phyloP scores from a whole-genome alignment of 805 yeast genomes.

The Zygoascus ofunaensis region DNA sequence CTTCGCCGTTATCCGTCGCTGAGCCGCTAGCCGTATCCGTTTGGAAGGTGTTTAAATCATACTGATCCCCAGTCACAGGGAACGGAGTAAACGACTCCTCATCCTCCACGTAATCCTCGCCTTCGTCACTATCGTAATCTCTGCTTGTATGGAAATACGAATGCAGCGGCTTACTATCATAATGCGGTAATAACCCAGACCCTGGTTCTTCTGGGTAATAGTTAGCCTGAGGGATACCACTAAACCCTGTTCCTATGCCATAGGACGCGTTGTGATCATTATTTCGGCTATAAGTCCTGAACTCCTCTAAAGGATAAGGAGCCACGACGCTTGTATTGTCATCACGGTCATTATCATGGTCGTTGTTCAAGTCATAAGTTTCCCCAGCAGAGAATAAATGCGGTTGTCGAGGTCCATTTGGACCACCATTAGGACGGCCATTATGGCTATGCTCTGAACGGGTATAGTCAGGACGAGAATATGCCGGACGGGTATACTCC shows the following conservation, averaged over 20 bases:
- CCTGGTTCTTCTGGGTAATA: neutral
- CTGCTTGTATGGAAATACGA: neutral
- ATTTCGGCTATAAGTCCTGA: neutral
- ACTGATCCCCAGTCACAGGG: slow-evolving; percentile 31
- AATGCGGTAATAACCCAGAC: neutral
- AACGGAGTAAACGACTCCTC: slow-evolving; percentile 26
- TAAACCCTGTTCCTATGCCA: neutral
- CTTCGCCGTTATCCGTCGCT: slow-evolving; percentile 15
- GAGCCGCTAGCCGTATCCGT: slow-evolving; percentile 8
- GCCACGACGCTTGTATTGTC: too few species aligned
- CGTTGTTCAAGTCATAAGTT: neutral
- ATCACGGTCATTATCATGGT: neutral
- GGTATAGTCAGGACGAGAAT: too few species aligned
- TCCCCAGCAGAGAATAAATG: neutral
- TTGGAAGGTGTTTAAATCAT: slow-evolving; percentile 28
- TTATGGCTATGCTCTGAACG: too few species aligned
- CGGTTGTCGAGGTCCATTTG: neutral
- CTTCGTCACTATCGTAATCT: slow-evolving; percentile 3
- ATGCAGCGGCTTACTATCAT: neutral
- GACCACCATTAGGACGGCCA: too few species aligned
- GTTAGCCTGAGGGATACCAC: neutral
- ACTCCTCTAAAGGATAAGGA: neutral
- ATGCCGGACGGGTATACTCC: neutral
- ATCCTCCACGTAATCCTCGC: slow-evolving; percentile 17
- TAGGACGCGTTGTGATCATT: neutral